Evolutionary conservation across 192 early-diverging fungal species (phyloP).

Genomic region (Podila epicladia): DNA sequence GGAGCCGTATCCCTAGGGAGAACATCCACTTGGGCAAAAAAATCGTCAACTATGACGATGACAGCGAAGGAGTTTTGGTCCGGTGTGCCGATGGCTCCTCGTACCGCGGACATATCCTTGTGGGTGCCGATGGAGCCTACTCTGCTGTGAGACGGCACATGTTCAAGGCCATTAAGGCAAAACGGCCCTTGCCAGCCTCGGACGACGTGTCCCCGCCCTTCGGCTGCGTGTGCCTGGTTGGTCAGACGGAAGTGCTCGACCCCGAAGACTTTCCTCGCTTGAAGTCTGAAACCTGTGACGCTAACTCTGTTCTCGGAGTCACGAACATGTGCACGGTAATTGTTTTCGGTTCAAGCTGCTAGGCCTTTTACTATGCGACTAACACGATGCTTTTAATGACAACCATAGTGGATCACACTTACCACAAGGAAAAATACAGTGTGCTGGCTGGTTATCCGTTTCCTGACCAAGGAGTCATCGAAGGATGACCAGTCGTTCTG

Average conservation of each 20-base stretch:
- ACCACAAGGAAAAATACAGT: conserved; percentile 1
- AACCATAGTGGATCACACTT: neutral
- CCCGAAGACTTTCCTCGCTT: neutral
- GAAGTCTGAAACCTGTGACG: neutral
- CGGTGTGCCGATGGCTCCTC: neutral
- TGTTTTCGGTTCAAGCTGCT: neutral
- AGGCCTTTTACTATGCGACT: neutral
- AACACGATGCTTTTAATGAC: neutral
- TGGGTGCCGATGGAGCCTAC: conserved; percentile 8
- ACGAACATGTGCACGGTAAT: neutral
- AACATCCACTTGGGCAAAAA: conserved; percentile 20
- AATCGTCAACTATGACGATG: conserved; percentile 1
- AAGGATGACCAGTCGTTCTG: neutral
- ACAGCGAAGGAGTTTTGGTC: neutral
- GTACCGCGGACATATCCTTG: conserved; percentile 6
- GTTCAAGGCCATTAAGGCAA: neutral
- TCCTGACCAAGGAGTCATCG: neutral
- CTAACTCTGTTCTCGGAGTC: neutral
- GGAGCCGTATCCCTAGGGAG: neutral
- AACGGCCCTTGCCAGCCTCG: neutral
- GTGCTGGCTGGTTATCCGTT: neutral
- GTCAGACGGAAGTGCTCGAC: neutral
- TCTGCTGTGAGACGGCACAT: conserved; percentile 1
- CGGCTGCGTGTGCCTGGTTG: neutral
- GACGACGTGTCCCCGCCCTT: neutral